Conservation (phyloP, 805 yeast genomes). For the Kodamaea lidongshanica region DNA sequence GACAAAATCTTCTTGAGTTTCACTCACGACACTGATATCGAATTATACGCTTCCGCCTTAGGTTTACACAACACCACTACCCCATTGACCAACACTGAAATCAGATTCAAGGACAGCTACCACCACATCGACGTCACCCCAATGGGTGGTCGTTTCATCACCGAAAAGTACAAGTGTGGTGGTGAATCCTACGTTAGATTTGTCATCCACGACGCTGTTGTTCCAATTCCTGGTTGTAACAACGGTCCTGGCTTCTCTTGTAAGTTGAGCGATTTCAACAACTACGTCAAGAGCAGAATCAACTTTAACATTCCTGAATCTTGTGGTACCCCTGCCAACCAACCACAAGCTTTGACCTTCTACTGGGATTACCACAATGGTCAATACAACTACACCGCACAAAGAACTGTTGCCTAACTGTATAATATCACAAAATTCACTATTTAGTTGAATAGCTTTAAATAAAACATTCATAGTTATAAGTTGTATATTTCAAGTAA, state of each 20-base stretch:
- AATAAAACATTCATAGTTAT: no score
- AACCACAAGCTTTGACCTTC: constrained; percentile 24
- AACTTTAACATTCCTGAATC: constrained; percentile 18
- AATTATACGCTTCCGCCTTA: constrained; percentile 18
- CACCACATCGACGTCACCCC: constrained; percentile 43
- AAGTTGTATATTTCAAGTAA: no score
- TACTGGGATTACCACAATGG: constrained; percentile 35
- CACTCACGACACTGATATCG: constrained; percentile 23
- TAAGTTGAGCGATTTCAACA: constrained; percentile 17
- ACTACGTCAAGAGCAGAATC: constrained; percentile 25
- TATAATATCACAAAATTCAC: no score
- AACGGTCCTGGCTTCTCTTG: constrained; percentile 52
- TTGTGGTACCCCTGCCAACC: constrained; percentile 20
- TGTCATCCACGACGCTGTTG: constrained; percentile 48
- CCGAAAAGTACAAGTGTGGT: constrained; percentile 46
- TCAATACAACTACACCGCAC: constrained; percentile 14
- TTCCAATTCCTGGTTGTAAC: constrained; percentile 43
- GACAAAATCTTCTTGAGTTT: constrained; percentile 19
- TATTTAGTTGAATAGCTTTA: neutral
- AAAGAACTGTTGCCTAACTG: constrained; percentile 5
- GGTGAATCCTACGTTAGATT: constrained; percentile 40
- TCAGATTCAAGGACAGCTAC: constrained; percentile 19
- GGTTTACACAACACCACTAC: constrained; percentile 13
- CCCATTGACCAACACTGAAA: constrained; percentile 9
- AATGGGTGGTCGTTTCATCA: constrained; percentile 46